Evolutionary conservation across 441 rosid genomes (phyloP), one percentile per base, ranked within the genome.

Genomic region (Populus trichocarpa): DNA sequence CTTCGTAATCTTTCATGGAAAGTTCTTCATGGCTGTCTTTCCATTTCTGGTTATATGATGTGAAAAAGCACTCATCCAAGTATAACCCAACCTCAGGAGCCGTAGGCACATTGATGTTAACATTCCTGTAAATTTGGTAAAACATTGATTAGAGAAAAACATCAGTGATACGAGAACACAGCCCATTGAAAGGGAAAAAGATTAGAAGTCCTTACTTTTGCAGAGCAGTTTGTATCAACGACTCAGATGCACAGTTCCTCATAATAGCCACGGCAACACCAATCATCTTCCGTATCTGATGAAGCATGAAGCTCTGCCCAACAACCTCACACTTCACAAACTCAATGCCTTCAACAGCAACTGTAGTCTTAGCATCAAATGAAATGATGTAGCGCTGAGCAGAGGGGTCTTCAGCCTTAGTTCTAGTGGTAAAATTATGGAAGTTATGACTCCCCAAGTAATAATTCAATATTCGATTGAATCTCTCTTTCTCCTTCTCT

Each of bases 261-360:
- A 91, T 89, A 75, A 94, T 78, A 12, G 97, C 93, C 79, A 96
- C 97, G 2, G 95, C 93, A 75, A 92, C 92, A 64, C 99, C 98
- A 0, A 96, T 90, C 99, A 94, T 89, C 79, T 96, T 96, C 63
- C 98, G 79, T 64, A 94, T 92, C 83, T 96, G 99, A 85, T 96
- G 99, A 90, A 96, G 99, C 99, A 96, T 96, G 84, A 96, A 94
- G 85, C 99, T 96, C 89, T 96, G 98, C 32, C 98, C 99, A 25
- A 91, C 90, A 69, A 96, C 97, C 85, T 94, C 99, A 85, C 99
- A 96, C 88, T 90, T 91, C 13, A 96, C 92, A 83, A 94, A 94
- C 35, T 92, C 93, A 25, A 92, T 88, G 22, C 98, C 97, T 25
- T 87, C 89, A 32, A 96, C 89, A 12, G 81, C 84, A 74, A 92